A percentile compares a stretch with the other conserved stretches of the same genome.
Evolutionary conservation across 495 filamentous ascomycete genomes (phyloP).

Genomic region (Penicillium bialowiezense): DNA sequence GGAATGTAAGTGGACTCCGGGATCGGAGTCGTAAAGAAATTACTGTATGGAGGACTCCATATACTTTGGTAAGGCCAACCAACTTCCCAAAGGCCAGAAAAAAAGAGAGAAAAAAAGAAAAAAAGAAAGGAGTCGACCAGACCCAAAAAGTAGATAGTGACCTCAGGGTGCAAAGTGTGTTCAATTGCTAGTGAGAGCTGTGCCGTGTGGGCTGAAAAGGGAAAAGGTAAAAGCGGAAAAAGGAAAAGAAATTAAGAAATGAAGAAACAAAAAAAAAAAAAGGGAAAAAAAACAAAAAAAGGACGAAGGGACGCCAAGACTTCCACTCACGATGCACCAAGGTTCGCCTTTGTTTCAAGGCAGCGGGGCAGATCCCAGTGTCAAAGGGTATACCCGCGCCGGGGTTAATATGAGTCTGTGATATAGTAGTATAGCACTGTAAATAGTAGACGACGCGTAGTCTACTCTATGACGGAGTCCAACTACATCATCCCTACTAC

Average conservation of each 20-base stretch:
- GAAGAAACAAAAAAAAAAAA: conserved; percentile 14
- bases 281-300: conserved; percentile 10
- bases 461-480: no score
- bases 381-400: conserved; percentile 41
- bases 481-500: no score
- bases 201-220: conserved; percentile 24
- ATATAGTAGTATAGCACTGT: background rate
- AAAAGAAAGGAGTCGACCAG: conserved; percentile 13
- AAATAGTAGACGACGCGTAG: no score
- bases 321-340: conserved; percentile 35
- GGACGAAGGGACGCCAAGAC: conserved; percentile 28
- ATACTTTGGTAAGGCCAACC: no score
- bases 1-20: conserved; percentile 31
- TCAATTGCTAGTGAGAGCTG: conserved; percentile 18
- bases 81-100: background rate
- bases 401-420: conserved; percentile 11
- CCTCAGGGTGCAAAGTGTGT: conserved; percentile 20
- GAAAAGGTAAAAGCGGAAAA: conserved; percentile 1
- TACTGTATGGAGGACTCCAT: background rate
- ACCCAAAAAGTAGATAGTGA: conserved; percentile 25
- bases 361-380: conserved; percentile 40
- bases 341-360: conserved; percentile 42
- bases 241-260: conserved; percentile 5
- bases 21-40: conserved; percentile 22
- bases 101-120: background rate